phyloP scores from a whole-genome alignment of 805 yeast genomes.

The Ascoidea rubescens region DNA sequence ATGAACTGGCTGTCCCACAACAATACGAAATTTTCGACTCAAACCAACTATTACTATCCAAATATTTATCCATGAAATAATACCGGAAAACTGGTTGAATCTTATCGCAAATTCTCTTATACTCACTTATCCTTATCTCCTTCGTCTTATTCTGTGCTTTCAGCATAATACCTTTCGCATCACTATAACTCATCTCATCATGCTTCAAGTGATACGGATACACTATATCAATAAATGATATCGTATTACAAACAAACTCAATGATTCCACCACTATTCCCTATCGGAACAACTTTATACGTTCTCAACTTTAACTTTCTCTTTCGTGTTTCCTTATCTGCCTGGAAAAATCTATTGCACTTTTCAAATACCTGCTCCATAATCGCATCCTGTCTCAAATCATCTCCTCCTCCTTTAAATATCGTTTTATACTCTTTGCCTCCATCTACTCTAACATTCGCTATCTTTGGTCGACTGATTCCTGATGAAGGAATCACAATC shows the following conservation, averaged over 20 bases:
- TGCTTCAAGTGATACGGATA: slow-evolving; percentile 41
- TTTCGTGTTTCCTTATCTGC: slow-evolving; percentile 41
- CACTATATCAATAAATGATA: slow-evolving; percentile 56
- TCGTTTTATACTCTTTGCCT: slow-evolving; percentile 44
- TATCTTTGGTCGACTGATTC: slow-evolving; percentile 82
- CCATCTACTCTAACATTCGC: slow-evolving; percentile 36
- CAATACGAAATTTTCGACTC: slow-evolving; percentile 47
- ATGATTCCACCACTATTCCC: slow-evolving; percentile 82
- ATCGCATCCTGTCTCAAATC: slow-evolving; percentile 92
- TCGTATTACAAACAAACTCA: slow-evolving; percentile 75
- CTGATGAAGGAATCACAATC: slow-evolving; percentile 60
- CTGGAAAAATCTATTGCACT: slow-evolving; percentile 56
- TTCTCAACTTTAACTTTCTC: slow-evolving; percentile 51
- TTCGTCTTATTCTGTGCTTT: slow-evolving; percentile 32
- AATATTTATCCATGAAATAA: slow-evolving; percentile 57
- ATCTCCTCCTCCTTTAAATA: slow-evolving; percentile 79
- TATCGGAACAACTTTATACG: slow-evolving; percentile 82
- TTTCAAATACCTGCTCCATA: slow-evolving; percentile 92
- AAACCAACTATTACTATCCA: slow-evolving; percentile 66
- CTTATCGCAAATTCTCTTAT: slow-evolving; percentile 26
- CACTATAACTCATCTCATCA: slow-evolving; percentile 33
- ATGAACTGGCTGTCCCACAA: slow-evolving; percentile 69
- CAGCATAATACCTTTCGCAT: slow-evolving; percentile 56
- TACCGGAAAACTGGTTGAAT: slow-evolving; percentile 55
- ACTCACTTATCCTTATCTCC: slow-evolving; percentile 30